Evolutionary conservation across 495 filamentous ascomycete genomes (phyloP).

Genomic region (Friedmanniomyces endolithicus): DNA sequence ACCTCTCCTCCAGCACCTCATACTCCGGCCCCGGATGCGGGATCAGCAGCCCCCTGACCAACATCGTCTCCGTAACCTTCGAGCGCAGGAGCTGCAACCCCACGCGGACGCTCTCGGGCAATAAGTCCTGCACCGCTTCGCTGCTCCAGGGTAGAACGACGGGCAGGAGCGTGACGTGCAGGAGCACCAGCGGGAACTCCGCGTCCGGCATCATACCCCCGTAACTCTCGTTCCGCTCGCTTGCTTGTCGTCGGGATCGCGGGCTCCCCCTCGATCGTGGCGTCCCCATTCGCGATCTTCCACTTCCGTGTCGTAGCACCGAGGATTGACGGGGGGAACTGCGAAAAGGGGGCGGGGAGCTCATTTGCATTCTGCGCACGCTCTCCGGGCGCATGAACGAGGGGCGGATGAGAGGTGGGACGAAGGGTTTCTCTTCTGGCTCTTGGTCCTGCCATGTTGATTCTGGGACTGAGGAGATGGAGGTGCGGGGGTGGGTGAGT

Average conservation of each 20-base stretch:
- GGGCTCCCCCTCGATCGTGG: slow-evolving; percentile 14
- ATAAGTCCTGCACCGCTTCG: slow-evolving; percentile 37
- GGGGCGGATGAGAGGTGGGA: slow-evolving; percentile 32
- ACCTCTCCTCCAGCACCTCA: slow-evolving; percentile 78
- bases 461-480: slow-evolving; percentile 13
- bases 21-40: slow-evolving; percentile 85
- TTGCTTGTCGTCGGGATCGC: neutral
- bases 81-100: slow-evolving; percentile 67
- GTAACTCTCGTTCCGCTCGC: slow-evolving; percentile 35
- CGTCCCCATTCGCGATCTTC: slow-evolving; percentile 13
- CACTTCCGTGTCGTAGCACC: slow-evolving; percentile 14
- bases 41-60: slow-evolving; percentile 74
- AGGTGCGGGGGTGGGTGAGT: neutral
- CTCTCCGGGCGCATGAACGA: slow-evolving; percentile 61
- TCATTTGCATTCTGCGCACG: slow-evolving; percentile 68
- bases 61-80: slow-evolving; percentile 60
- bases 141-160: slow-evolving; percentile 56
- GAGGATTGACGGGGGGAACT: slow-evolving; percentile 37
- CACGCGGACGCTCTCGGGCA: slow-evolving; percentile 48
- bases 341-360: slow-evolving; percentile 46
- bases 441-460: slow-evolving; percentile 8
- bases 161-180: slow-evolving; percentile 76
- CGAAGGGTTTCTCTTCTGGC: slow-evolving; percentile 21
- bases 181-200: slow-evolving; percentile 62
- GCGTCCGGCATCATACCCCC: slow-evolving; percentile 46